A percentile compares a stretch with the other conserved stretches of the same genome.
phyloP scores from a whole-genome alignment of 345 rosid genomes.

The Ailanthus altissimus region DNA sequence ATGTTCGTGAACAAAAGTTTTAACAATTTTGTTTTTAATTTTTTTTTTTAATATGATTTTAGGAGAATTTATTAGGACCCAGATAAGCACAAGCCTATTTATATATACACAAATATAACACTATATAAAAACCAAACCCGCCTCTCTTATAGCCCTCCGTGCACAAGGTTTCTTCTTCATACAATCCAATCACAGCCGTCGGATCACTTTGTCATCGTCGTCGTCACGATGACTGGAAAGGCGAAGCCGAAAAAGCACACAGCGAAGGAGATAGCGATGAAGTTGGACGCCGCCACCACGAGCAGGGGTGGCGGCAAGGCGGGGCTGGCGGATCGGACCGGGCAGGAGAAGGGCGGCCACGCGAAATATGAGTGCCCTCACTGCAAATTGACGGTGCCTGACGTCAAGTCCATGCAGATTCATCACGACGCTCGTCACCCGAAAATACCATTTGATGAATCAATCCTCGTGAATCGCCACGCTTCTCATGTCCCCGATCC shows the following conservation, averaged over 20 bases:
- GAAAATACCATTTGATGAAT: slow-evolving; percentile 71
- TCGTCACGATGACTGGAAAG: slow-evolving; percentile 72
- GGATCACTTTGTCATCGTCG: not conserved
- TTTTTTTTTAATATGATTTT: no score
- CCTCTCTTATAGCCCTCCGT: no score
- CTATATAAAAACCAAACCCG: no score
- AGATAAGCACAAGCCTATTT: no score
- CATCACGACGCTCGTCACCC: slow-evolving; percentile 94
- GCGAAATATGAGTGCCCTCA: slow-evolving; percentile 91
- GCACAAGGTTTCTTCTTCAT: not conserved
- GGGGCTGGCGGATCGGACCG: slow-evolving; percentile 68
- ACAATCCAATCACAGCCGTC: not conserved
- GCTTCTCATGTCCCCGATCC: slow-evolving; percentile 25
- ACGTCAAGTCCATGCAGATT: slow-evolving; percentile 83
- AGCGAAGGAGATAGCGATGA: slow-evolving; percentile 87
- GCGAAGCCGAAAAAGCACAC: slow-evolving; percentile 99
- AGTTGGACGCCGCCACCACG: slow-evolving; percentile 86
- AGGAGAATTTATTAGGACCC: no score
- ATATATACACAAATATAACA: no score
- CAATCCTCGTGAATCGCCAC: slow-evolving; percentile 67
- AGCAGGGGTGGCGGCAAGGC: slow-evolving; percentile 97
- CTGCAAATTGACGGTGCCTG: slow-evolving; percentile 82
- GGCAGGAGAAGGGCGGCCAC: slow-evolving; percentile 81
- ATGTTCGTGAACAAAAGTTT: no score
- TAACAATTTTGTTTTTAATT: no score